A percentile compares a stretch with the other conserved stretches of the same genome.
These are phyloP conservation scores for Fistulifera solaris DNA, from an alignment of 108 stramenopile species.

Conservation along the genomic window DNA sequence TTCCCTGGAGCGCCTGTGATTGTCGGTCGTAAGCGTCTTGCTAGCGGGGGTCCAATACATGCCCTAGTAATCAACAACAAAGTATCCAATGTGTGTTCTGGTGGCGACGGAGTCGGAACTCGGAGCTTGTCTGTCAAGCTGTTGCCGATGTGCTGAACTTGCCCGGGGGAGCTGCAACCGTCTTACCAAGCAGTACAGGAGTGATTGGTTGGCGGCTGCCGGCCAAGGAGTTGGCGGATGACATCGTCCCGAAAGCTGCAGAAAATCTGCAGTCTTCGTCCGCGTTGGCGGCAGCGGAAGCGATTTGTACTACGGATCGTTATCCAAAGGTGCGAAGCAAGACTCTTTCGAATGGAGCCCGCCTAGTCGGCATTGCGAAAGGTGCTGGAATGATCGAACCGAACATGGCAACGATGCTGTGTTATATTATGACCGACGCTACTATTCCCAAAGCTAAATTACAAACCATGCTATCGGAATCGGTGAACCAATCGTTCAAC, in stretches of 20 bases:
- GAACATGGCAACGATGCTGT: slow-evolving; percentile 90
- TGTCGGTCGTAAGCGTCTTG: slow-evolving; percentile 75
- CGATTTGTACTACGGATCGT: slow-evolving; percentile 84
- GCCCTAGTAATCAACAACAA: slow-evolving; percentile 95
- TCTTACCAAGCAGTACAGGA: slow-evolving; percentile 88
- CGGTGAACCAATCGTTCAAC: slow-evolving; percentile 82
- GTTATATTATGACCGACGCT: slow-evolving; percentile 92
- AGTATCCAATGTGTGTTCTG: slow-evolving; percentile 91
- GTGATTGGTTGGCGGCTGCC: slow-evolving; percentile 98
- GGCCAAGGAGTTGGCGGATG: slow-evolving; percentile 70
- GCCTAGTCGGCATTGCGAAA: slow-evolving; percentile 84
- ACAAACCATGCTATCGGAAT: slow-evolving; percentile 56
- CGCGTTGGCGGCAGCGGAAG: slow-evolving; percentile 75
- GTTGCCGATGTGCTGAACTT: slow-evolving; percentile 72
- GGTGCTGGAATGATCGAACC: slow-evolving; percentile 99
- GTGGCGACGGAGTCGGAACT: slow-evolving; percentile 79
- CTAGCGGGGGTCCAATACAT: slow-evolving; percentile 67
- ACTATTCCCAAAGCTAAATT: slow-evolving; percentile 55
- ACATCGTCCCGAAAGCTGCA: slow-evolving; percentile 70
- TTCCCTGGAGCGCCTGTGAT: slow-evolving; percentile 92
- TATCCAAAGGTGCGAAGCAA: slow-evolving; percentile 75
- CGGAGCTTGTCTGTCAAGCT: slow-evolving; percentile 80
- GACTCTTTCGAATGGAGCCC: slow-evolving; percentile 69
- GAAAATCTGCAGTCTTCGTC: slow-evolving; percentile 65
- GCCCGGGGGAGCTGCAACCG: slow-evolving; percentile 52